Base-by-base conservation (phyloP, 2,329 filamentous ascomycete genomes). In the Calonectria pauciramosa region DNA sequence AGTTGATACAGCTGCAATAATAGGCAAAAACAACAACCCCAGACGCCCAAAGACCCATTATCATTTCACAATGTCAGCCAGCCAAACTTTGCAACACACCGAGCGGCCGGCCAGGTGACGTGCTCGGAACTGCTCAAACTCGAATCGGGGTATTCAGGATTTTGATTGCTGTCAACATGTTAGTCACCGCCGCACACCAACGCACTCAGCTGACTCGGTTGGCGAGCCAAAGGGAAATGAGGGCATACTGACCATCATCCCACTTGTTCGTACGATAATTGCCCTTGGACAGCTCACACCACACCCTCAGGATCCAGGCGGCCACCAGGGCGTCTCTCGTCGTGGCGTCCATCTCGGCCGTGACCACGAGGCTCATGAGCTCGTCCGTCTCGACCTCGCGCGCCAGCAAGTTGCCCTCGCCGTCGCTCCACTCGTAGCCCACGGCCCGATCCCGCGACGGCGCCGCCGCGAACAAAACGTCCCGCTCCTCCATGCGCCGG, bases 291-390 rank as follows among this genome's bases (percentile, higher is more conserved):
- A 83, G 47, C n/a, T 82, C 80, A 63, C 80, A 80, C 85, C 85
- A 86, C 30, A 84, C 68, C 63, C 83, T 80, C 63, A 84, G 59
- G 66, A 85, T 79, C 85, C 85, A 86, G 11, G 84, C 82, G 5
- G 81, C 78, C 11, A 84, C 84, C 26, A 86, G 80, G 6, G 82
- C 84, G 67, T 86, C 85, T 5, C 84, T 77, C 72, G 76, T 66
- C 11, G 76, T 76, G 7, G 69, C 68, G 23, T 75, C 75, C 81
- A 85, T 81, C 76, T 83, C 80, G 16, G 80, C 81, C 6, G 80
- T 81, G 14, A 86, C 75, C 9, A 83, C 80, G 41, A 86, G 70
- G 20, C 82, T 82, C 77, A 82, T 79, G 23, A 80, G 76, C 26
- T 76, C 77, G 49, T 81, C 72, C 26, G 79, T 77, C 18, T 80